Base-by-base conservation (phyloP, 306 rosid genomes). In the Astragalus membranaceus region DNA sequence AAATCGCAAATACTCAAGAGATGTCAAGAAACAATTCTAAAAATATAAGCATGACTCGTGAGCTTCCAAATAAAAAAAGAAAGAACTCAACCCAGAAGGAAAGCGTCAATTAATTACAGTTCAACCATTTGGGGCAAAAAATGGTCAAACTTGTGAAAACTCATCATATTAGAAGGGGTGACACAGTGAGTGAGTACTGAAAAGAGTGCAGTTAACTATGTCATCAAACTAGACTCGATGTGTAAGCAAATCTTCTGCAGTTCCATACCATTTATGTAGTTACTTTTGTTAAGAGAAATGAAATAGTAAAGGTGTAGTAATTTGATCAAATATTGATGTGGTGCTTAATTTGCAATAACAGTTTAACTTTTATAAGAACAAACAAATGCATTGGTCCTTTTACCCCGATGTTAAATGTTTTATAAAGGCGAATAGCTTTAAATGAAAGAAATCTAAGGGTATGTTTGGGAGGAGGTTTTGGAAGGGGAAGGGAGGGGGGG, bases 331-430 rank as follows among this genome's bases (percentile, higher is more conserved):
- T 64, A 26, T 11, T 29, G 16, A 0, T 61, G 44, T 73, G 30
- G 36, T 10, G 47, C 17, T 16, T 54, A 43, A 10, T 56, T 52
- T 46, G 75, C 50, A 75, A 76, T 75, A 60, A 41, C 20, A 51
- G 71, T 30, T 39, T 41, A 14, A 41, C 55, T 49, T 50, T 49
- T 35, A 39, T 29, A 23, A 49, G 17, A 52, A 63, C 15, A 58
- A 73, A 52, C 60, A 64, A 60, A 71, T 33, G 52, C 37, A 39
- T 42, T 52, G 66, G 78, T 51, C 64, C 75, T 75, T 71, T 59
- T 71, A 43, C 64, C 71, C 58, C 52, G 23, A 15, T 53, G 64
- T 64, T 58, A 26, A 26, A 26, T 26, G 30, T 26, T 26, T 26
- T 26, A 26, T 1, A 26, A 20, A 20, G 23, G 23, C 2, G 23